Base-by-base conservation (phyloP, 768 basidiomycete genomes). In the Agrocybe chaxingu region DNA sequence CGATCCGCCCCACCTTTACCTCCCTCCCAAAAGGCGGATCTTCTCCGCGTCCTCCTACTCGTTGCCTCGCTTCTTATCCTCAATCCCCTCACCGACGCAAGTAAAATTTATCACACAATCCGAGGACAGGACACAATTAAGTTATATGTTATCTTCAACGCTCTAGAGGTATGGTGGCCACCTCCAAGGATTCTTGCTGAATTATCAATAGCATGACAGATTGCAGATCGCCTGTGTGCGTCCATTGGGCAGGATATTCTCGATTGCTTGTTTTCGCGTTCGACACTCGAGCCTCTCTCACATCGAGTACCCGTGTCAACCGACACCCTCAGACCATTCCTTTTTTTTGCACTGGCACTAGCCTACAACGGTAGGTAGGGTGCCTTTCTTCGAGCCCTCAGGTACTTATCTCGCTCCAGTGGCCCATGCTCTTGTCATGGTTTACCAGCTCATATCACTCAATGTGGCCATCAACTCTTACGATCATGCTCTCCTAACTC, bases 391-490 rank as follows among this genome's bases (percentile, higher is more conserved):
- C 44, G 42, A 54, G 13, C 33, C 29, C 30, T 19, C 7, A n/a
- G 49, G 39, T 13, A 49, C 43, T 34, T 39, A 24, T 24, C 5
- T 24, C 24, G 29, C 18, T 18, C 11, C 51, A 98, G 96, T 90
- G 49, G 78, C 83, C 0, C 97, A 99, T 67, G 79, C 90, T 1
- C 75, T 98, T n/a, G 87, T 98, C 45, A 92, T 97, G 82, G 83
- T 98, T 45, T 99, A 98, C 63, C 93, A 98, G 66, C 77, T 98
- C 44, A 89, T 96, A 48, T 81, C 94, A 4, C 77, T 99, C 50
- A 98, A 98, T 56, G 96, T 99, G 33, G 96, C 97, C 4, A 89
- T 99, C 63, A 98, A 98, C 70, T 96, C 94, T 12, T 99, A 96
- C 66, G 95, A 98, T 65, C 90, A 98, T 60, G 87, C 96, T 2